These are phyloP conservation scores for Porogramme epimiltina DNA, from an alignment of 1,284 basidiomycete species.

Conservation along the genomic window DNA sequence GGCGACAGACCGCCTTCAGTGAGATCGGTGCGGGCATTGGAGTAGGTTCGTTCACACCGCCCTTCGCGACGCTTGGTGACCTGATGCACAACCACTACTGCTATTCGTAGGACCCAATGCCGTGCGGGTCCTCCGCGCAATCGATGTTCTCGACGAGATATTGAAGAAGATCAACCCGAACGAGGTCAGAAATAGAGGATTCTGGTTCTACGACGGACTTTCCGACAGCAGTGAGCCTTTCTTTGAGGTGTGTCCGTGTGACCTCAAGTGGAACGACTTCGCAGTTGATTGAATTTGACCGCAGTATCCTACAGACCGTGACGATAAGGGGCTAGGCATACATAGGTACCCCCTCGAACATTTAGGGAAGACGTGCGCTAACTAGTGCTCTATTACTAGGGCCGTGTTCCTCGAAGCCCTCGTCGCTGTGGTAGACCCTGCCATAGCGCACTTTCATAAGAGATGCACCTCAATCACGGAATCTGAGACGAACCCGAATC, in stretches of 20 bases:
- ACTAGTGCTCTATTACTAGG: constrained; percentile 28
- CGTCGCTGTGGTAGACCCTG: constrained; percentile 43
- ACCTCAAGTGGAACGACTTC: too few species aligned
- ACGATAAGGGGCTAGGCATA: constrained; percentile 34
- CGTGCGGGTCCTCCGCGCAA: constrained; percentile 42
- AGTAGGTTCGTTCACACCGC: constrained; percentile 2
- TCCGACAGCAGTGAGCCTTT: constrained; percentile 43
- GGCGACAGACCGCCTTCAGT: constrained; percentile 2
- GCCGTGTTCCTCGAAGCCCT: constrained; percentile 53
- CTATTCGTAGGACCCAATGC: constrained; percentile 48
- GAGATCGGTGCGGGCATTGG: constrained; percentile 12
- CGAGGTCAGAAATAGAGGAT: constrained; percentile 35
- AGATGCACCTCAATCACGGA: constrained; percentile 42
- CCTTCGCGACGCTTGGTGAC: not conserved
- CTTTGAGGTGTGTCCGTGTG: constrained; percentile 50
- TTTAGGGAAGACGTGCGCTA: too few species aligned
- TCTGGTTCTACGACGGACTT: constrained; percentile 43
- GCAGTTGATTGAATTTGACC: too few species aligned
- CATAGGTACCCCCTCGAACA: constrained; percentile 26
- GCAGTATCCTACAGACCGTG: constrained; percentile 14
- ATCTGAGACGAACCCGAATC: constrained; percentile 27
- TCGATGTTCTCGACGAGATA: constrained; percentile 48
- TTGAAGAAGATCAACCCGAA: constrained; percentile 40
- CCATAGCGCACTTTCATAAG: constrained; percentile 50
- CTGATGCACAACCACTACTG: not conserved